phyloP scores from a whole-genome alignment of 768 basidiomycete genomes.

The Boletus sp. region DNA sequence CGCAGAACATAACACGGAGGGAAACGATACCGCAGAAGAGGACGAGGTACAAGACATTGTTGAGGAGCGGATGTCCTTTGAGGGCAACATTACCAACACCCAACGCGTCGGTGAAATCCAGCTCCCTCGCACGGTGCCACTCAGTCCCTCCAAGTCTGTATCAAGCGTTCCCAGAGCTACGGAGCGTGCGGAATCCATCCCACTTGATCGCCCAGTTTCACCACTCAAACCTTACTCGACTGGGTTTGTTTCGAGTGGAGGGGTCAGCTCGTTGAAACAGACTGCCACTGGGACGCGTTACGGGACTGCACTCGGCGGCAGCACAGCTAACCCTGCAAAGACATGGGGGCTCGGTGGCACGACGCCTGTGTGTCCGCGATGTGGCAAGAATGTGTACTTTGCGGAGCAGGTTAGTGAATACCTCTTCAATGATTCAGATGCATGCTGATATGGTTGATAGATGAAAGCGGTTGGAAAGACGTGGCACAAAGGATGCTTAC shows the following conservation, averaged over 20 bases:
- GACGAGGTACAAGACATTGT: slow-evolving; percentile 29
- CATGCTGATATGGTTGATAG: slow-evolving; percentile 34
- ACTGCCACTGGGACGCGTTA: slow-evolving; percentile 65
- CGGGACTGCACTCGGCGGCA: slow-evolving; percentile 50
- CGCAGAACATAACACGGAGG: slow-evolving; percentile 16
- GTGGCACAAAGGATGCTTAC: slow-evolving; percentile 72
- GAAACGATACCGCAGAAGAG: slow-evolving; percentile 25
- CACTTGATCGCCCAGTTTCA: slow-evolving; percentile 21
- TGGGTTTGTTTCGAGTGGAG: slow-evolving; percentile 10
- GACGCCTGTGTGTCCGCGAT: slow-evolving; percentile 65
- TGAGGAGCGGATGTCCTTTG: slow-evolving; percentile 24
- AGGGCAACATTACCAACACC: slow-evolving; percentile 40
- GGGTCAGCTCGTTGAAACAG: slow-evolving; percentile 34
- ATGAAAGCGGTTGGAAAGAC: slow-evolving; percentile 80
- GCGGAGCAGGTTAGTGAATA: slow-evolving; percentile 63
- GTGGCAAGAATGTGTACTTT: slow-evolving; percentile 77
- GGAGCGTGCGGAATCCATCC: neutral
- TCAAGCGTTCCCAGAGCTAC: slow-evolving; percentile 4
- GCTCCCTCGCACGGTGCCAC: slow-evolving; percentile 54
- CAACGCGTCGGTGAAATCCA: slow-evolving; percentile 43
- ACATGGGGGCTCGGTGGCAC: slow-evolving; percentile 50
- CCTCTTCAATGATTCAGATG: neutral
- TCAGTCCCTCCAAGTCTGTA: slow-evolving; percentile 36
- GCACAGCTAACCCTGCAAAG: slow-evolving; percentile 39
- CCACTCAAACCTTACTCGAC: slow-evolving; percentile 26